A percentile compares a stretch with the other conserved stretches of the same genome.
These are phyloP conservation scores for Pseudocercospora macadamiae DNA, from an alignment of 2,329 filamentous ascomycete species.

Conservation along the genomic window DNA sequence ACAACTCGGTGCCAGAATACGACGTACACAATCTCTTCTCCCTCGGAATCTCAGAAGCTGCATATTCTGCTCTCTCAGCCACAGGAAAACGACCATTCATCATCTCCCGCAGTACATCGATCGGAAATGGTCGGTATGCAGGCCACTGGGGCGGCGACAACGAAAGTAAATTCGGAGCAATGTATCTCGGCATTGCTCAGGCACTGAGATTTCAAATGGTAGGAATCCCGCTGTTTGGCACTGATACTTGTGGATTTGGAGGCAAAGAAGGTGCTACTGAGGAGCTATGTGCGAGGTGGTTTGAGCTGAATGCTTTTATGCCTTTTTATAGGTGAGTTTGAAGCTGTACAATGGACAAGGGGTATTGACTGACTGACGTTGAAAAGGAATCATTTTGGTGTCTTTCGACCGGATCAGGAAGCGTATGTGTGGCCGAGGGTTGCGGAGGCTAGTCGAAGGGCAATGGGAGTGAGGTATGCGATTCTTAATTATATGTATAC, in stretches of 20 bases:
- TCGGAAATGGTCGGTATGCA: slow-evolving; percentile 26
- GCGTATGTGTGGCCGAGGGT: slow-evolving; percentile 69
- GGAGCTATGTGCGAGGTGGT: slow-evolving; percentile 35
- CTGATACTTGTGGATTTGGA: slow-evolving; percentile 34
- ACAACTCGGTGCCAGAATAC: slow-evolving; percentile 32
- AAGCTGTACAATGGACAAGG: slow-evolving; percentile 70
- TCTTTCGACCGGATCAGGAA: slow-evolving; percentile 55
- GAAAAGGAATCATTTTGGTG: slow-evolving; percentile 14
- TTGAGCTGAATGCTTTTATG: slow-evolving; percentile 64
- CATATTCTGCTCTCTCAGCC: slow-evolving; percentile 30
- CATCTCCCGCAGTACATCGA: slow-evolving; percentile 30
- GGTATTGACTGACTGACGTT: not conserved
- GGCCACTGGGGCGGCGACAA: slow-evolving; percentile 38
- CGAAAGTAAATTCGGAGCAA: slow-evolving; percentile 29
- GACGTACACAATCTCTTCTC: slow-evolving; percentile 35
- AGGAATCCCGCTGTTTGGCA: slow-evolving; percentile 35
- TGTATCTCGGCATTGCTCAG: slow-evolving; percentile 35
- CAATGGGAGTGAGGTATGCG: slow-evolving; percentile 70
- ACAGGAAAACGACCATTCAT: slow-evolving; percentile 33
- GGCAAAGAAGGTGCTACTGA: slow-evolving; percentile 23
- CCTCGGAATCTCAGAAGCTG: slow-evolving; percentile 29
- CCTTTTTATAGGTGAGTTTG: slow-evolving; percentile 64
- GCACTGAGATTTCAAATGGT: slow-evolving; percentile 32
- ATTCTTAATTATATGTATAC: slow-evolving; percentile 75
- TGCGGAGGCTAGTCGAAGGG: slow-evolving; percentile 60